Base-by-base conservation (phyloP, 2,329 filamentous ascomycete species). In the Epichloe gansuensis region DNA sequence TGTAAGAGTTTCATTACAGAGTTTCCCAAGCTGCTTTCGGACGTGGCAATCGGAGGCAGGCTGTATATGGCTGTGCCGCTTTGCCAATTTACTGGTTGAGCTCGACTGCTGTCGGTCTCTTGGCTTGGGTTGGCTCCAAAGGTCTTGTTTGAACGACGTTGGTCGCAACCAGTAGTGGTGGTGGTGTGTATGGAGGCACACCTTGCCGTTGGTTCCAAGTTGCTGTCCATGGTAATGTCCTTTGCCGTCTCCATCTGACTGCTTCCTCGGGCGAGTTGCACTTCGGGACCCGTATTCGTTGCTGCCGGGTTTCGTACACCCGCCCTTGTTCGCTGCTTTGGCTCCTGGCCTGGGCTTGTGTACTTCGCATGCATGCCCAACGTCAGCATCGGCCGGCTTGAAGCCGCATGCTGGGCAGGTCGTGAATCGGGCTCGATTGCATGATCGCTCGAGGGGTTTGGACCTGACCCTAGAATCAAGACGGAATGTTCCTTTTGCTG, bases 111-210 rank as follows among this genome's bases (percentile, higher is more conserved):
- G 27, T 44, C 35, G 23, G 17, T 21, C 4, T 39, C 12, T 31
- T 35, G 40, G 17, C 27, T 31, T 25, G 48, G 5, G 15, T 36
- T 23, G 36, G 44, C 44, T 47, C 6, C 44, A 40, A 25, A 15
- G 23, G 27, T 34, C 38, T 9, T 46, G 21, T 52, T 13, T 60
- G 51, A 46, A 56, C 51, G 7, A 59, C 51, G 54, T 61, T 39
- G 71, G 66, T 52, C 68, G 67, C 56, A 74, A 55, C 78, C 78
- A 81, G 68, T 81, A 81, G 66, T 81, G 78, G 63, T 81, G 78
- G 59, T 82, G 77, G 59, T 82, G 78, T 56, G 74, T 78, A 62
- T 81, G 78, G 53, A 79, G 57, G 58, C 77, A 79, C 56, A 75
- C 59, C 55, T 59, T 39, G 39, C 15, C 15, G 17, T 23, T 35